phyloP scores from a whole-genome alignment of 2,329 filamentous ascomycete species.

The Venturiaceae sp. region DNA sequence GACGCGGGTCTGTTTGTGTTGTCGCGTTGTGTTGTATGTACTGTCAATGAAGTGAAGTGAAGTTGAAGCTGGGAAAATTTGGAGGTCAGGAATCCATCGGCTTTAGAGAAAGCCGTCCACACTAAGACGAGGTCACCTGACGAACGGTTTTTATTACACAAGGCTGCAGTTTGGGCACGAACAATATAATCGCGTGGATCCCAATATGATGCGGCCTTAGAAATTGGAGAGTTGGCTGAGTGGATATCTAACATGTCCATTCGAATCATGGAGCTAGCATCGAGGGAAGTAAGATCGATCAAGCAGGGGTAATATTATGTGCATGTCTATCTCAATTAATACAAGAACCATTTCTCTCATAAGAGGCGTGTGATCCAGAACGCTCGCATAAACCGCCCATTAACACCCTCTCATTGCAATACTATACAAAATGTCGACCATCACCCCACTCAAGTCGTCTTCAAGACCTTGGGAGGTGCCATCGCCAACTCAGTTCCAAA shows the following conservation, averaged over 20 bases:
- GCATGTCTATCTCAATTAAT: not conserved
- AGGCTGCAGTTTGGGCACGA: too few relatives aligned
- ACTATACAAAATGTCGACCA: not conserved
- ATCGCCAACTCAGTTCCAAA: conserved; percentile 78
- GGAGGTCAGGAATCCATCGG: not conserved
- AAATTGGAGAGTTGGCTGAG: too few relatives aligned
- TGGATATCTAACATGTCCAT: too few relatives aligned
- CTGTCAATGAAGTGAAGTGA: not conserved
- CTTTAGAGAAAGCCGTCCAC: not conserved
- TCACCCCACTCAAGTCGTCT: conserved; percentile 18
- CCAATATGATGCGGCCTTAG: too few relatives aligned
- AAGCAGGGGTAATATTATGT: not conserved
- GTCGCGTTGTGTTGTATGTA: not conserved
- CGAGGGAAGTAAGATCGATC: too few relatives aligned
- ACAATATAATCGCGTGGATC: too few relatives aligned
- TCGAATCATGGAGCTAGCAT: too few relatives aligned
- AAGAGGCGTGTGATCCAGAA: not conserved
- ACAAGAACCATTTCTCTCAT: not conserved
- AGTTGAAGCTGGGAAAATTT: not conserved
- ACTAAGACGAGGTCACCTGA: too few relatives aligned
- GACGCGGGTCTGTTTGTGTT: not conserved
- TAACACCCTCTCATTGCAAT: not conserved
- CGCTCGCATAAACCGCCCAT: not conserved
- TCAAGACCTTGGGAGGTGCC: conserved; percentile 36
- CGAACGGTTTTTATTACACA: too few relatives aligned